Evolutionary conservation across 2,329 filamentous ascomycete genomes (phyloP), one percentile per base, ranked within the genome.

Genomic region (Dactylellina cionopaga): DNA sequence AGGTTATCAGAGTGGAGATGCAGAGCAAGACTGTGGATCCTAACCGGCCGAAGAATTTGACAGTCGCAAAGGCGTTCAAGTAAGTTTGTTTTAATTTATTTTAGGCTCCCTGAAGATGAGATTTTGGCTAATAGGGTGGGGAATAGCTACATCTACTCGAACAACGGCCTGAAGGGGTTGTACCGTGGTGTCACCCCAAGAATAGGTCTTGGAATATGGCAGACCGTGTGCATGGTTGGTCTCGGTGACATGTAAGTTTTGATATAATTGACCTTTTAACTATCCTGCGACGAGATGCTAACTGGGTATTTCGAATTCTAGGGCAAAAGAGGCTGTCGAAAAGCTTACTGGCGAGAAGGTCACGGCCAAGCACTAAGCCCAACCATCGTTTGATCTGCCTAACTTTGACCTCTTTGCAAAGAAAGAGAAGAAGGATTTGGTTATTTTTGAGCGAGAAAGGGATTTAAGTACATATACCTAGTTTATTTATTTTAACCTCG

Each of bases 1-100:
- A 99, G 87, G 95, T 99, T 80, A 97, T 99, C 81, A 92, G 95
- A 76, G 94, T 99, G 74, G 95, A 99, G 87, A 97, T 99, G 92
- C 95, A 99, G 88, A 96, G 92, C 85, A 98, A 97, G 89, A 97
- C 90, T 78, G 92, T 91, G 78, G 95, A 99, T 81, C 93, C 95
- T 73, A 98, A 98, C 85, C 90, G 95, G 56, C 95, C 95, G 78
- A 96, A 96, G 89, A 99, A 99, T 85, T 90, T 99, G 90, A 98
- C 92, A 54, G 95, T 99, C 75, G 91, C 89, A 77, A 96, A 92
- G 83, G 89, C 88, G 64, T 85, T 88, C 81, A 84, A 81, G 78
- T 71, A 41, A 33, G 66, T 64, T 52, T 46, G n/a, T 44, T 33
- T n/a, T 27, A 24, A 47, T 51, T 22, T 19, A 19, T 39, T 37